Base-by-base conservation (phyloP, 169 alveolate genomes). In the Cryptosporidium parvum region DNA sequence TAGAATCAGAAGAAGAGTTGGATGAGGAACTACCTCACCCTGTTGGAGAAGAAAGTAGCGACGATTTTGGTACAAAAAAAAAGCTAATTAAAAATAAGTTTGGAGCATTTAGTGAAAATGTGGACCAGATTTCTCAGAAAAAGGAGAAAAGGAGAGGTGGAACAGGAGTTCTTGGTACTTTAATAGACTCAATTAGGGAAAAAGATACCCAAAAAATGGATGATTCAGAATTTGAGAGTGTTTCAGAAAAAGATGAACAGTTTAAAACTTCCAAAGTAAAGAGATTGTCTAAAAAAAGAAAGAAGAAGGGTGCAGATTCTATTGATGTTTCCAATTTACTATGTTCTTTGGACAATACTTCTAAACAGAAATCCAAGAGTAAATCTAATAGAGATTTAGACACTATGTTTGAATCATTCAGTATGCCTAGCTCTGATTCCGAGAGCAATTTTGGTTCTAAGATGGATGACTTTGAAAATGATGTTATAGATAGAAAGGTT, bases 91-190 rank as follows among this genome's bases (percentile, higher is more conserved):
- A 56, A 56, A 56, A 21, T 12, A 48, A 48, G 16, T 3, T 5
- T 21, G 14, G 29, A 37, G 12, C 7, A 56, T 21, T 37, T n/a
- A 18, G 8, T 21, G 67, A 56, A 4, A 21, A 0, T 1, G 0
- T 21, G 31, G 67, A 42, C 8, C 44, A 16, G 4, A 18, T 1
- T 56, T 52, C 33, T 33, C 48, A 37, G 26, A 73, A 12, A 3
- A 35, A n/a, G 5, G 35, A 33, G 10, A 73, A 42, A 0, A 42
- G 23, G 56, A 35, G n/a, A 56, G 53, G 29, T 31, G 71, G 26
- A 56, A 16, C n/a, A 1, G 70, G 86, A 31, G 86, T 73, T 31
- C 68, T 73, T 14, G 56, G 59, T 29, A 42, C 86, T 16, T 73
- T 73, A 37, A 29, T 73, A 35, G 39, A 73, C 48, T 73, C 70